phyloP scores from a whole-genome alignment of 2,329 filamentous ascomycete species.

The Microdochium trichocladiopsis region DNA sequence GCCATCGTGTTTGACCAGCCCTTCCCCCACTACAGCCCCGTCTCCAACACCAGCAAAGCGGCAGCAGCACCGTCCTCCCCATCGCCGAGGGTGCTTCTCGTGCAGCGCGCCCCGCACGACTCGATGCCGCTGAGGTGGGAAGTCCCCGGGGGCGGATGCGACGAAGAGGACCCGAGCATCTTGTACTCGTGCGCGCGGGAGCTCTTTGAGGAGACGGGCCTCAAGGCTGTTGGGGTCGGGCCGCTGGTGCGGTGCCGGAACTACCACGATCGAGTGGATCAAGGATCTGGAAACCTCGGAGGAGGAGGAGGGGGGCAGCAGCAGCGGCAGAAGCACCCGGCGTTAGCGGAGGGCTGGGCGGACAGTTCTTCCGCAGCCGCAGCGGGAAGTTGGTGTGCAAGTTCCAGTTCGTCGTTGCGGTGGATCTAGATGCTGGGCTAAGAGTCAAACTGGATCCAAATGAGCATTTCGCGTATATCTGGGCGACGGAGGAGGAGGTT shows the following conservation, averaged over 20 bases:
- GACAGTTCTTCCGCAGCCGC: constrained; percentile 1
- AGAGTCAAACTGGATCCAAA: constrained; percentile 20
- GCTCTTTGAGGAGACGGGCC: constrained; percentile 31
- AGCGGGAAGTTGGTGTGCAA: constrained; percentile 12
- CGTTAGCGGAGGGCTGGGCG: constrained; percentile 2
- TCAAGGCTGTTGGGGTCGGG: constrained; percentile 13
- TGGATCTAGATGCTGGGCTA: constrained; percentile 1
- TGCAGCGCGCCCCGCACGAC: constrained; percentile 28
- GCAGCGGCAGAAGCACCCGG: constrained; percentile 3
- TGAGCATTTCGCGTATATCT: constrained; percentile 23
- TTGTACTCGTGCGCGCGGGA: constrained; percentile 30
- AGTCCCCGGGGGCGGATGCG: constrained; percentile 30
- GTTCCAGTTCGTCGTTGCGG: constrained; percentile 16
- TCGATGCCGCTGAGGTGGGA: constrained; percentile 31
- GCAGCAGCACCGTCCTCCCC: not conserved
- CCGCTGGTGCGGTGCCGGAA: constrained; percentile 12
- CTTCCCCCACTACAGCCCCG: not conserved
- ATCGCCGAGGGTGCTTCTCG: constrained; percentile 15
- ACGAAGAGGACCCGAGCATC: constrained; percentile 27
- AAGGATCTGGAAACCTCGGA: no score
- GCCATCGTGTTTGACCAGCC: not conserved
- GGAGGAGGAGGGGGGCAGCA: no score
- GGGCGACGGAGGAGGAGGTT: constrained; percentile 23
- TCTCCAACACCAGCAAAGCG: not conserved
- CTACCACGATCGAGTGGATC: no score